Base-by-base conservation (phyloP, 371 early-diverging fungal species). In the Haplosporangium sp. region DNA sequence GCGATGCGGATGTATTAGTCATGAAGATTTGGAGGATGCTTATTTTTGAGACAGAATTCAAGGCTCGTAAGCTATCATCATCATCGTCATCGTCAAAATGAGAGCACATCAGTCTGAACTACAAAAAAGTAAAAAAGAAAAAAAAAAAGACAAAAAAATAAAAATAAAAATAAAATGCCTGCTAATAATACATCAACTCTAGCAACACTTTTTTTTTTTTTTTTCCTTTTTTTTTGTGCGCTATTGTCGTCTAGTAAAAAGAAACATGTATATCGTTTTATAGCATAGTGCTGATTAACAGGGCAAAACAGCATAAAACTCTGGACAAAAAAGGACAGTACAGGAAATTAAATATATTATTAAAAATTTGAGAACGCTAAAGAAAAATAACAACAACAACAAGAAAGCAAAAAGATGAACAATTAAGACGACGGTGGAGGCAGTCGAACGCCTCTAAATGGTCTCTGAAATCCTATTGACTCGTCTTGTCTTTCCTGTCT, bases 1-100 rank as follows among this genome's bases (percentile, higher is more conserved):
- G 93, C 42, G 96, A 94, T 70, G 93, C 95, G 2, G 87, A 89
- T 45, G 87, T 91, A 39, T 92, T 96, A 85, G 95, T 94, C 10
- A 89, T 91, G 88, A 94, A 91, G 74, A 82, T 95, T 20, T 96
- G 95, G 95, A 86, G 95, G 67, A 92, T 92, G 86, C 83, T 96
- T 37, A 93, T 96, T 40, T 95, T 89, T 75, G 96, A 96, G 73
- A 93, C 94, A 2, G 96, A 96, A 79, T 85, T 92, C 53, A 78
- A 88, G 66, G 81, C 88, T 11, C 83, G 79, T 17, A 68, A 74
- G 45, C 56, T 76, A 20, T 38, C 27, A 27, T 38, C 27, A 27
- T 27, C 27, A 27, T 27, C 27, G 27, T 27, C 27, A 27, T 27
- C 53, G 34, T 59, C 59, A 15, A 58, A 57, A 27, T 58, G 15